A percentile compares a stretch with the other conserved stretches of the same genome.
Conservation (phyloP, 2,329 filamentous ascomycete genomes). For the Coniochaeta prunicola region DNA sequence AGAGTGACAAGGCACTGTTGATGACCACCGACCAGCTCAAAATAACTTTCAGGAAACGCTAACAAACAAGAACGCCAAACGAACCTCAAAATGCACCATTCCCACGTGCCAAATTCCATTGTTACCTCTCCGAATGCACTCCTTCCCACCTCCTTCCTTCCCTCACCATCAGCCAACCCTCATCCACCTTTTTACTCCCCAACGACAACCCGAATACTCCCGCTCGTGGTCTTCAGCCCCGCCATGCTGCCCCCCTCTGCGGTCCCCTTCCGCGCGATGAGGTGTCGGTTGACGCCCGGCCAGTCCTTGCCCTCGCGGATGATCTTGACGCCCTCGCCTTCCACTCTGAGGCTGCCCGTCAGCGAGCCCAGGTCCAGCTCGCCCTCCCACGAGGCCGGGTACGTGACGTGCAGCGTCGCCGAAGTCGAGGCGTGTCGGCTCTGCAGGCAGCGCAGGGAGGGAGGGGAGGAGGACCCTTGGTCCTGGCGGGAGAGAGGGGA, state of each 20-base stretch:
- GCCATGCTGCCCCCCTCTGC: conserved; percentile 5
- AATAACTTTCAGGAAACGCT: too few species aligned
- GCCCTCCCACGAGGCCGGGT: conserved; percentile 45
- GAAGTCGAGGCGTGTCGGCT: conserved; percentile 37
- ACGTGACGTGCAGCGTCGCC: conserved; percentile 32
- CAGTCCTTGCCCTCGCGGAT: conserved; percentile 21
- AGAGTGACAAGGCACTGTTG: too few species aligned
- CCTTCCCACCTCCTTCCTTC: neutral
- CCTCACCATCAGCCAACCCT: neutral
- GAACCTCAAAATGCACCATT: too few species aligned
- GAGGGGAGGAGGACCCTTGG: neutral
- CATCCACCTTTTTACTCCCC: neutral
- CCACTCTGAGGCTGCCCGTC: conserved; percentile 29
- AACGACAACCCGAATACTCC: neutral
- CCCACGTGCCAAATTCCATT: too few species aligned
- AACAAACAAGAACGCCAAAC: too few species aligned
- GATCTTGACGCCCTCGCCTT: conserved; percentile 35
- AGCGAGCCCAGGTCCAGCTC: conserved; percentile 29
- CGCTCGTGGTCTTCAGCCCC: neutral
- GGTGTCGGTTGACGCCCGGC: conserved; percentile 21
- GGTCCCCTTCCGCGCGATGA: conserved; percentile 36
- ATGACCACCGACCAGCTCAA: too few species aligned
- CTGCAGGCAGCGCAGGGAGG: conserved; percentile 26
- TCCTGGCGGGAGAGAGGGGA: neutral
- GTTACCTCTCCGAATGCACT: neutral